A percentile compares a stretch with the other conserved stretches of the same genome.
Conservation (phyloP, 2,329 filamentous ascomycete species). For the Penicillium sp. region DNA sequence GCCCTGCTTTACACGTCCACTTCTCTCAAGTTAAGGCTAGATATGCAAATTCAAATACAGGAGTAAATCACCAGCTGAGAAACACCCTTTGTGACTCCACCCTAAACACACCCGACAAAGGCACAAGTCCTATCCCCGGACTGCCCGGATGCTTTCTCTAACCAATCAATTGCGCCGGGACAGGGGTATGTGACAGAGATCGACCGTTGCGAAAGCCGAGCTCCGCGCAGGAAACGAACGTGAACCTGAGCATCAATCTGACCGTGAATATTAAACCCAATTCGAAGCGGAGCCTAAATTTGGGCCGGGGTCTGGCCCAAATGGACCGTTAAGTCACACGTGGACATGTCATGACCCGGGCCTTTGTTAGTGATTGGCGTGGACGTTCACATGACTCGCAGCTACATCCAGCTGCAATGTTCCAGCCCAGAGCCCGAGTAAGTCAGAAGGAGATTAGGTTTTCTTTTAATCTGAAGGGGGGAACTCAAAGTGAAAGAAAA, state of each 20-base stretch:
- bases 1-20: neutral
- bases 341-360: too few relatives aligned
- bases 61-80: neutral
- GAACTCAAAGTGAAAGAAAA: neutral
- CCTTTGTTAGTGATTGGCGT: neutral
- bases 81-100: constrained; percentile 9
- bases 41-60: neutral
- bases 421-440: neutral
- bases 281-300: neutral
- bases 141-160: neutral
- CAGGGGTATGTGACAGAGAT: neutral
- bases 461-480: neutral
- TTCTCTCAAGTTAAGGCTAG: neutral
- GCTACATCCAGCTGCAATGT: neutral
- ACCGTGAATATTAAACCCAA: neutral
- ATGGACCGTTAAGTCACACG: neutral
- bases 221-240: neutral
- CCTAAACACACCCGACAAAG: neutral
- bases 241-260: neutral
- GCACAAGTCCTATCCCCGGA: constrained; percentile 7
- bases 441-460: neutral
- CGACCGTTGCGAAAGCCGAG: neutral
- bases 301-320: neutral
- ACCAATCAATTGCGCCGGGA: constrained; percentile 15
- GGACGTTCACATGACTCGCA: neutral